Evolutionary conservation across 1,139 yeast genomes (phyloP), one percentile per base, ranked within the genome.

Genomic region (Lizanozyma gosingica): DNA sequence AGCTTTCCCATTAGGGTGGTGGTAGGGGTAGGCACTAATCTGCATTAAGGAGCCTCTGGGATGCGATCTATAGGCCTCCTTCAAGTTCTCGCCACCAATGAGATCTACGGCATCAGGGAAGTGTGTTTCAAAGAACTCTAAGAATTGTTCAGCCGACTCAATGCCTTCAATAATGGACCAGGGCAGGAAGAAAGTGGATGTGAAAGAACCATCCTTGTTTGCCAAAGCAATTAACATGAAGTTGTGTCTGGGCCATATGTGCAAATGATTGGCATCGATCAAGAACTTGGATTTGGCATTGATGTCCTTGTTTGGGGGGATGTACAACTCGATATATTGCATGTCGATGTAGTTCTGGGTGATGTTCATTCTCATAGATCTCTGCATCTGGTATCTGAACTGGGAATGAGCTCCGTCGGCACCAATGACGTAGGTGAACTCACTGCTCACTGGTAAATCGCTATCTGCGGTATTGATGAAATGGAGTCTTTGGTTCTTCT

Each of bases 181-280:
- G 0, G 96, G 88, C 27, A 88, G 88, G 64, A 90, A 90, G 48
- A 88, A 80, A 0, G 97, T 90, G 2, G 86, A 80, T 0, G 97
- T 90, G 58, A 88, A 88, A 4, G 95, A 82, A 0, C 94, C 94
- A 55, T 86, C 94, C 18, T 63, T 59, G 51, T 90, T 90, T 9
- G 97, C 85, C 45, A 90, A 69, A 0, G 96, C 96, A 54, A 90
- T 90, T 49, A 90, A 71, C 97, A 90, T 90, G 56, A 70, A 84
- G 43, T 83, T 70, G 44, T 80, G 78, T 39, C 97, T 71, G 3
- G 97, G 97, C 97, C 97, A 90, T 39, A 90, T 86, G 55, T 90
- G 97, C 42, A 90, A 70, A 56, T 85, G 88, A 59, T 85, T 79
- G 2, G 87, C 80, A 50, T 82, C 80, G 37, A 87, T 67, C 15